Base-by-base conservation (phyloP, 2,329 filamentous ascomycete genomes). In the Apiospora rasikravindrae region DNA sequence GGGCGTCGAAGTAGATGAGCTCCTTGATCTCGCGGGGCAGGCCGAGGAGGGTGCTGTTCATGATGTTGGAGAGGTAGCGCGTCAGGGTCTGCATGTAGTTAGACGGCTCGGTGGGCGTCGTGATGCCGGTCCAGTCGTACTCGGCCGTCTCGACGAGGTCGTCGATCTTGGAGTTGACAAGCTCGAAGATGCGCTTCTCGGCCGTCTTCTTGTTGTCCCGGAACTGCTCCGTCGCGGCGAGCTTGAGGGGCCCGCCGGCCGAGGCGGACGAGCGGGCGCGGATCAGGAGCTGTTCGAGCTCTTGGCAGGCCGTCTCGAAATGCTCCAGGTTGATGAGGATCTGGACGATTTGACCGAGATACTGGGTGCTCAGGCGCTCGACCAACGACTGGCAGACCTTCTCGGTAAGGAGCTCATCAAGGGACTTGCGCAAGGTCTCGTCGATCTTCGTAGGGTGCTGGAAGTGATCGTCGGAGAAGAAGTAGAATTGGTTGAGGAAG, bases 151-250 rank as follows among this genome's bases (percentile, higher is more conserved):
- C 96, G 71, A 99, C 93, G 14, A 99, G 88, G 80, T 99, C 96
- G 79, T 98, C 96, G 77, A 99, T 98, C 85, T 99, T 99, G 72
- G 94, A 97, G 84, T 99, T 98, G 74, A 99, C 96, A 0, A 99
- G 89, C 83, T 99, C 97, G 79, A 99, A 99, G 72, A 99, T 98
- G 45, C 97, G 93, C 83, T 98, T 98, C 80, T 98, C 96, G 0
- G 96, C 96, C 1, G 93, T 95, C 84, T 98, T 98, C 84, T 98
- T 98, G 80, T 97, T 95, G 77, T 89, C 91, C 53, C 91, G 89
- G 82, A 99, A 99, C 73, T 94, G 90, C 75, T 94, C 92, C 0
- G 96, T 98, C 0, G 97, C 96, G 37, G 88, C 89, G 6, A 98
- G 87, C 4, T 91, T 90, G 71, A 98, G 89, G 0, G 94, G 93